Conservation (phyloP, 805 yeast genomes). For the Cyberlindnera meyerae region DNA sequence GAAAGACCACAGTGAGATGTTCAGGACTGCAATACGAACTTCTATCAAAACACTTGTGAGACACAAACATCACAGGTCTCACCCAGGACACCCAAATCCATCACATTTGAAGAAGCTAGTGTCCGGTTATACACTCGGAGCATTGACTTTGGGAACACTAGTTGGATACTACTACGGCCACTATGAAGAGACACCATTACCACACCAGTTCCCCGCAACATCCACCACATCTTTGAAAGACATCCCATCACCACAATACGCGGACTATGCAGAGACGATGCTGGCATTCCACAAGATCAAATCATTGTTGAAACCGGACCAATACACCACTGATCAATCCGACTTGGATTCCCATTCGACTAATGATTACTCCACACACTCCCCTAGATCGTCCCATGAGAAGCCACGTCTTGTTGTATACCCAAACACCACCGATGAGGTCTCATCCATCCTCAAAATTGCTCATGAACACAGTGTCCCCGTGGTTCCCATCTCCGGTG, state of each 20-base stretch:
- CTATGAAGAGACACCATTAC: constrained; percentile 11
- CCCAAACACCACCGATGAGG: constrained; percentile 52
- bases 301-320: constrained; percentile 8
- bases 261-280: constrained; percentile 8
- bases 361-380: constrained; percentile 45
- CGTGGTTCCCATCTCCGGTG: constrained; percentile 58
- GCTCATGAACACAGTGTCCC: constrained; percentile 50
- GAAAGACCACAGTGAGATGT: no score
- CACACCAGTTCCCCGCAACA: constrained; percentile 14
- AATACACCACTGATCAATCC: constrained; percentile 24
- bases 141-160: constrained; percentile 6
- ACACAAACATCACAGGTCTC: no score
- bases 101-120: neutral
- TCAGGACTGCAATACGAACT: no score
- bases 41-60: no score
- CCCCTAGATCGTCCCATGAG: constrained; percentile 36
- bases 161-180: constrained; percentile 16
- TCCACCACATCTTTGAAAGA: constrained; percentile 19
- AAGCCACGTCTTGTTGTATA: constrained; percentile 45
- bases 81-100: no score
- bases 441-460: constrained; percentile 46
- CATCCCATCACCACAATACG: constrained; percentile 15
- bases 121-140: constrained; percentile 5
- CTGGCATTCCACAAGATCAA: constrained; percentile 15
- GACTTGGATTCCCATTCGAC: constrained; percentile 42